A percentile compares a stretch with the other conserved stretches of the same genome.
phyloP scores from a whole-genome alignment of 2,329 filamentous ascomycete genomes.

The Diaporthe helianthi region DNA sequence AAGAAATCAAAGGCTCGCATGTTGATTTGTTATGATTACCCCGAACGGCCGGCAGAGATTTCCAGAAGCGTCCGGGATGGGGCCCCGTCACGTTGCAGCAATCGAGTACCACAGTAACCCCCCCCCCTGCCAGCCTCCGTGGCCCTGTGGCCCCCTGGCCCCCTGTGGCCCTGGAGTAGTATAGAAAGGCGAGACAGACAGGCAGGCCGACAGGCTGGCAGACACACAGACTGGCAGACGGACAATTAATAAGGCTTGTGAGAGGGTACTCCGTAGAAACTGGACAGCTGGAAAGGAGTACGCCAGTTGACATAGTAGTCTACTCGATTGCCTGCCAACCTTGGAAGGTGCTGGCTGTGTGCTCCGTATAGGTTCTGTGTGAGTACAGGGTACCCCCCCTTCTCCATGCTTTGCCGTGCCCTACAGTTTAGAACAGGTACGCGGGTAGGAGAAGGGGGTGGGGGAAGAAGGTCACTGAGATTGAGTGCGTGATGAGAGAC shows the following conservation, averaged over 20 bases:
- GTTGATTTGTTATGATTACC: slow-evolving; percentile 27
- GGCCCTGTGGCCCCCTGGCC: background rate
- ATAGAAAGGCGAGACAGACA: background rate
- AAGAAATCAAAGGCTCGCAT: slow-evolving; percentile 17
- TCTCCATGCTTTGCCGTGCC: background rate
- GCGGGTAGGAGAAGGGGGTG: background rate
- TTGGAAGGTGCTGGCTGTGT: background rate
- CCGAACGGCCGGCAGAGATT: slow-evolving; percentile 29
- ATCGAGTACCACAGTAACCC: too few relatives aligned
- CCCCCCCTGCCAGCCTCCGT: background rate
- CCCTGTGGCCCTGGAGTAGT: background rate
- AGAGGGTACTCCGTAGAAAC: too few relatives aligned
- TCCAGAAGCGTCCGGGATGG: slow-evolving; percentile 27
- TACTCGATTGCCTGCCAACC: too few relatives aligned
- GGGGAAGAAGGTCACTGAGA: background rate
- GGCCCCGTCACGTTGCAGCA: slow-evolving; percentile 22
- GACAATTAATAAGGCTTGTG: background rate
- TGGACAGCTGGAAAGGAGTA: too few relatives aligned
- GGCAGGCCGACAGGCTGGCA: too few relatives aligned
- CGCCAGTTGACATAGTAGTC: too few relatives aligned
- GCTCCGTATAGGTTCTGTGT: background rate
- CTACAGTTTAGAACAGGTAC: too few relatives aligned
- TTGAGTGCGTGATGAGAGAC: background rate
- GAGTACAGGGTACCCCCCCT: background rate
- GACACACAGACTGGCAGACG: too few relatives aligned